A percentile compares a stretch with the other conserved stretches of the same genome.
Evolutionary conservation across 441 rosid species (phyloP).

Genomic region (Erysimum pusillum): DNA sequence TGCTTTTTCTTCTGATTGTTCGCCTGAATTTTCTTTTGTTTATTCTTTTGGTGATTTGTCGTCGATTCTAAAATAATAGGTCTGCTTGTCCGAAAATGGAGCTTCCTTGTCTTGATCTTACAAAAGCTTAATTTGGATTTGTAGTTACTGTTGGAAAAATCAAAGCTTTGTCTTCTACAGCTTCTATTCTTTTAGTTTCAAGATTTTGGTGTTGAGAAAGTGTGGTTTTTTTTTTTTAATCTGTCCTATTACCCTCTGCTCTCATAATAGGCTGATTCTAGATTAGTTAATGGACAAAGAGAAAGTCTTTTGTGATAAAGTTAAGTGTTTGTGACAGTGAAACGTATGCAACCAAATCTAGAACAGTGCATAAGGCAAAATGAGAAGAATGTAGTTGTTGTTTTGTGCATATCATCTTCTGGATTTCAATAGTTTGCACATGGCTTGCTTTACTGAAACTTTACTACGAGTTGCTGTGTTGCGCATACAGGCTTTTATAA

Average conservation of each 20-base stretch:
- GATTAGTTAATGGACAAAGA: background rate
- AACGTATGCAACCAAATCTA: background rate
- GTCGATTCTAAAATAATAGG: background rate
- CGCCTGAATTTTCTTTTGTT: background rate
- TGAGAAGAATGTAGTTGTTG: background rate
- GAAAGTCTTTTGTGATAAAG: no score
- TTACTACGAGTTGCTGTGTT: background rate
- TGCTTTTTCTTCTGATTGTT: background rate
- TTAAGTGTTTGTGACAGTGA: no score
- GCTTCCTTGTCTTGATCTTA: conserved; percentile 8
- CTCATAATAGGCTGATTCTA: background rate
- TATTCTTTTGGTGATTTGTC: background rate
- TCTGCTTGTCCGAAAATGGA: conserved; percentile 9
- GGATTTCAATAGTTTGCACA: conserved; percentile 5
- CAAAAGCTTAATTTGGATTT: background rate
- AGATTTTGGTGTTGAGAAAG: background rate
- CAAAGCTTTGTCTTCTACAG: background rate
- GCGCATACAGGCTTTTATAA: background rate
- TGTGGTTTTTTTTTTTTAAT: background rate
- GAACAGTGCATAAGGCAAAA: background rate
- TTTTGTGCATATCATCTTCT: conserved; percentile 18
- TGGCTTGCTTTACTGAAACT: conserved; percentile 17
- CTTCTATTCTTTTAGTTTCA: conserved; percentile 14
- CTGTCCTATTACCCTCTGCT: background rate
- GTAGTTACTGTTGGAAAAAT: background rate